Evolutionary conservation across 257 asterid genomes (phyloP).

Genomic region (Solanum boliviense): DNA sequence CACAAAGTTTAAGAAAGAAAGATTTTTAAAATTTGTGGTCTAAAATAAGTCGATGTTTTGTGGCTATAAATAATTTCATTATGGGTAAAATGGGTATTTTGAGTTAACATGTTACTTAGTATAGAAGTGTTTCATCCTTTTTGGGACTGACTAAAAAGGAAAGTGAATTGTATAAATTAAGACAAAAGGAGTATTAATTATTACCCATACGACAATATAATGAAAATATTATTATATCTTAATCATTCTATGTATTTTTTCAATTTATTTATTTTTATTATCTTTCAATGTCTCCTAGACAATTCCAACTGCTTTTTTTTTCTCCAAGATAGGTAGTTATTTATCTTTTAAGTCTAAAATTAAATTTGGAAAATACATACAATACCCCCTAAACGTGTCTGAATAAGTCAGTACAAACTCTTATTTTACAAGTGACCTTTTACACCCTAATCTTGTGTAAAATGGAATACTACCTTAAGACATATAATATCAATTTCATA

Average conservation of each 20-base stretch:
- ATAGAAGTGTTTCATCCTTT: not conserved
- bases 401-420: not conserved
- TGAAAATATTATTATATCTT: not conserved
- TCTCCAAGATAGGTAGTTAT: not conserved
- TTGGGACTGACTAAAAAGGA: not conserved
- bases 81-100: too few species aligned
- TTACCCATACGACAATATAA: not conserved
- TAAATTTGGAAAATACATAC: not conserved
- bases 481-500: not conserved
- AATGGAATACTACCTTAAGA: not conserved
- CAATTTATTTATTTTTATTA: too few species aligned
- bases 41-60: not conserved
- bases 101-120: not conserved
- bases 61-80: not conserved
- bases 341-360: not conserved
- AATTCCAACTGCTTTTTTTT: not conserved
- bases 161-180: not conserved
- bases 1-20: not conserved
- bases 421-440: not conserved
- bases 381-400: not conserved
- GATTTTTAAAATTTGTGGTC: not conserved
- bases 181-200: not conserved
- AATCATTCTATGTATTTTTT: not conserved
- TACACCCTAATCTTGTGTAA: not conserved
- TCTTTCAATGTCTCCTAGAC: not conserved